Evolutionary conservation across 805 yeast genomes (phyloP), one percentile per base, ranked within the genome.

Genomic region (Kazachstania bromeliacearum): DNA sequence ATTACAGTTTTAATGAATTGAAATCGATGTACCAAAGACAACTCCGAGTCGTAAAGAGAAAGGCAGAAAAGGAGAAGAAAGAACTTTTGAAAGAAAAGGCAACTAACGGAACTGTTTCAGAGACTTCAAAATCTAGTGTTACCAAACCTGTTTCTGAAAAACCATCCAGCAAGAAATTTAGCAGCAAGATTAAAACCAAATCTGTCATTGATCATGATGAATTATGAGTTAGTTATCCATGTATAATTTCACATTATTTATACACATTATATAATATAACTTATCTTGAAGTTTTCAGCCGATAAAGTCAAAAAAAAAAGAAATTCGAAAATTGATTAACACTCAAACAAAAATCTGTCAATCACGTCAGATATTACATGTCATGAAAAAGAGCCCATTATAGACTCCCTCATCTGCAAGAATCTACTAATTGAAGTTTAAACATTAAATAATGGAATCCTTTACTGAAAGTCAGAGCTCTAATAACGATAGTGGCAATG

Each of bases 1-100:
- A 50, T 2, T 57, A 59, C 35, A 56, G 60, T 34, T 36, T 55
- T 29, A 59, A 53, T 22, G 65, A 59, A 16, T 28, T 62, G 20
- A 51, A 45, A 28, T 37, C 57, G 14, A 27, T 40, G 21, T 43
- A 45, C 30, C 49, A 47, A 27, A 48, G 57, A 35, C 39, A 46
- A 15, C 40, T 48, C 14, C 44, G 54, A 26, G 49, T 50, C 2
- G 36, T 43, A 13, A 55, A 44, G 45, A 56, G 57, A 40, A 51
- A 47, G 37, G 54, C 50, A 28, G 51, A 45, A 36, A 43, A 38
- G 26, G 26, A 33, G 20, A 18, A 28, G 20, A 38, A 36, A 25
- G 32, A 30, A 17, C 4, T 29, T 8, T 43, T 7, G 21, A 32
- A 21, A 21, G 28, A 31, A 16, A 22, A 34, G 19, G 33, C 33